Base-by-base conservation (phyloP, 352 stramenopile species). In the Blastocystis sp. region DNA sequence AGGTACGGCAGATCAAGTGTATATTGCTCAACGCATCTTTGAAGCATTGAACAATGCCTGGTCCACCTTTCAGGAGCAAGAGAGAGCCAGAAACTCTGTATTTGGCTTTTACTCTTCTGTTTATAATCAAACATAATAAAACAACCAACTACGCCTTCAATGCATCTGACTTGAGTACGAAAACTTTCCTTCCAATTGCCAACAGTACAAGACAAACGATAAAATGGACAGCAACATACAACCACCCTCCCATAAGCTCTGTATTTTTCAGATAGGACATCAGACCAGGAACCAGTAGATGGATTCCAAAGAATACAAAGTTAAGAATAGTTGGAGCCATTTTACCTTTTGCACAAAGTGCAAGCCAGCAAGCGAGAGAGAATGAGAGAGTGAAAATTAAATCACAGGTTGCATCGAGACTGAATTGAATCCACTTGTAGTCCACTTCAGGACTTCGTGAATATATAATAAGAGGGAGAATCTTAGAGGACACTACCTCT, bases 1-100 rank as follows among this genome's bases (percentile, higher is more conserved):
- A 88, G 91, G 94, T 37, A 90, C 91, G 76, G 80, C 91, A 5
- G 92, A 94, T 57, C 92, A 94, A 51, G 87, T 91, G 11, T 95
- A 94, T 69, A 90, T 95, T 62, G 92, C 92, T 0, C 93, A 93
- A 59, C 88, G 92, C n/a, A 92, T 95, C 42, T 95, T 95, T 81
- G 93, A 95, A 90, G 92, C 92, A 3, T 89, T 95, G 88, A 93
- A 90, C 58, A 92, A 94, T 87, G 93, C 93, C 0, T 94, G 93
- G 80, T 91, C 91, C 11, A 90, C 92, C 22, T 94, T 93, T 89
- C 92, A 95, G 77, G 84, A 90, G 22, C 77, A 88, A 48, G 44
- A 88, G 40, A 77, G 73, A 24, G 37, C 37, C 56, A n/a, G 56
- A 62, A n/a, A 62, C 27, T 33, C 27, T 17, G 19, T 33, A 13